Base-by-base conservation (phyloP, 352 stramenopile species). In the Pythium sukuiense region DNA sequence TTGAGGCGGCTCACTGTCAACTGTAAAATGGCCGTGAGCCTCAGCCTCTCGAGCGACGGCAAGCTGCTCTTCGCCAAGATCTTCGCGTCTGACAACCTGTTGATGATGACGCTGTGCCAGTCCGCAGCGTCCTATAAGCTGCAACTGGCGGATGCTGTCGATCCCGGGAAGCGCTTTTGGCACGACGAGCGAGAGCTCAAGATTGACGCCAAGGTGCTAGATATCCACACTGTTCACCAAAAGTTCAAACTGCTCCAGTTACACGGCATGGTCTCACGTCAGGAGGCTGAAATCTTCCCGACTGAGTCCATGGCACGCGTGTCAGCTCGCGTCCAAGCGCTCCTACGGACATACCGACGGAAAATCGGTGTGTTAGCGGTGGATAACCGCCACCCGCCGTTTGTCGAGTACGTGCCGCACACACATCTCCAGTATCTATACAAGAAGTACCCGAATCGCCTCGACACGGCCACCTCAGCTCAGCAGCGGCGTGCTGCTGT, bases 381-480 rank as follows among this genome's bases (percentile, higher is more conserved):
- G 16, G 2, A 14, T 1, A 86, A 83, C 35, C 50, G 13, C 11
- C 56, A 80, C 29, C 59, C 69, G 8, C 60, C 79, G 5, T 85
- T 74, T 55, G 79, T 71, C 2, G 65, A 65, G 46, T 92, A 89
- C 53, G 69, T 65, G 0, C 77, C 77, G 12, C 76, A 69, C 3
- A 67, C 74, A 9, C 72, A 80, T n/a, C 70, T 84, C 16, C 81
- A 92, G 65, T 92, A 79, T 41, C 56, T 92, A 12, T 92, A 83
- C 80, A 77, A 86, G 56, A 81, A 79, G 32, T 85, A 90, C 48
- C 73, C 74, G 1, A 76, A 83, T 35, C 69, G 65, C 29, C 69
- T 92, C 7, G 83, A 92, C 32, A 65, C 79, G 2, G 73, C 63
- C 0, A 60, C 68, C 6, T 68, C 71, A 2, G 70, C 73, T 12